These are phyloP conservation scores for Drechslera avenae DNA, from an alignment of 2,329 filamentous ascomycete species.

Conservation along the genomic window DNA sequence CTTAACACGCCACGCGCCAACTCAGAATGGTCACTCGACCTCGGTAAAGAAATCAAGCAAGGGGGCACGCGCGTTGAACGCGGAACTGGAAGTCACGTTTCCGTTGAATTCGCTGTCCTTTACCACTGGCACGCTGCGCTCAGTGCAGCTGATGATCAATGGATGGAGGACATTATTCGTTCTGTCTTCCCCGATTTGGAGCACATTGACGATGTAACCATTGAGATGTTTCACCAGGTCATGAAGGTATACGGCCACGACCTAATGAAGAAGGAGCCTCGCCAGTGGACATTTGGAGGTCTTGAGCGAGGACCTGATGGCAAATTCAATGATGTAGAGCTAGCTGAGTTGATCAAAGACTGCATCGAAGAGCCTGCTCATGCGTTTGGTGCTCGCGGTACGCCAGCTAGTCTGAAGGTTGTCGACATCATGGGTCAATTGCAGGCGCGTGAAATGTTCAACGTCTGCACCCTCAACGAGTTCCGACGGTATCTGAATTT, in stretches of 20 bases:
- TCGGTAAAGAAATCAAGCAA: conserved; percentile 63
- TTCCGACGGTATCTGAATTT: conserved; percentile 81
- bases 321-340: conserved; percentile 73
- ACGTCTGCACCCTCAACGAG: conserved; percentile 78
- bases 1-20: conserved; percentile 72
- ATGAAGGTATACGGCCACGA: conserved; percentile 44
- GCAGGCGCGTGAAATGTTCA: conserved; percentile 73
- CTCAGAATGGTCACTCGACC: conserved; percentile 80
- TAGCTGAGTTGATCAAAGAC: conserved; percentile 69
- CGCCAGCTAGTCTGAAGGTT: conserved; percentile 72
- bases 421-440: conserved; percentile 80
- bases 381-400: conserved; percentile 64
- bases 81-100: conserved; percentile 80
- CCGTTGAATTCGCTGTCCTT: conserved; percentile 83
- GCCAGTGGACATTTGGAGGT: conserved; percentile 68
- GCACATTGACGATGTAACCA: conserved; percentile 34
- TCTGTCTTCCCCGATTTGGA: conserved; percentile 34
- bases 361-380: conserved; percentile 71
- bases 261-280: conserved; percentile 69
- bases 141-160: conserved; percentile 73
- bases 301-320: conserved; percentile 69
- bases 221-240: conserved; percentile 49
- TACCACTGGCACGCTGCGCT: conserved; percentile 88
- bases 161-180: conserved; percentile 66
- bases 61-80: conserved; percentile 63